Base-by-base conservation (phyloP, 2,329 filamentous ascomycete genomes). In the Cladobotryum protrusum region DNA sequence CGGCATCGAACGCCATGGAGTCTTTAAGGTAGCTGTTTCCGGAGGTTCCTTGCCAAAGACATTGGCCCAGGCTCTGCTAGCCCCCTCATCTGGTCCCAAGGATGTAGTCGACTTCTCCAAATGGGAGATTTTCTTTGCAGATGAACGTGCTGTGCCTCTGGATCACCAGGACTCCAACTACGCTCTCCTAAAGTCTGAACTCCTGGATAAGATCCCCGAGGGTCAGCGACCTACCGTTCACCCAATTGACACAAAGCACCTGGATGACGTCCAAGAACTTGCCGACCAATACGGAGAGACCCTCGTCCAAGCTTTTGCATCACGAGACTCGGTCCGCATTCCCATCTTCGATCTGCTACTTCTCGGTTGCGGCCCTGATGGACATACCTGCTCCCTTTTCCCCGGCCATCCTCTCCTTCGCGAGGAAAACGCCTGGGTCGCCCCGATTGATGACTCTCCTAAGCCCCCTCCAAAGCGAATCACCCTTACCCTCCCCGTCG, bases 71-170 rank as follows among this genome's bases (percentile, higher is more conserved):
- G 90, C 90, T 9, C 82, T 97, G 11, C 81, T 97, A 20, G 64
- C 81, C 59, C 72, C 63, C 57, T 71, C 71, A 29, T 63, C 68
- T 18, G 73, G 70, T 9, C 64, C 71, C 39, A 66, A 84, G 50
- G 87, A 90, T 64, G 77, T 73, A 4, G 71, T 91, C 58, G 76
- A 86, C 61, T 96, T 95, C 71, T 75, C 78, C 66, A 89, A 88
- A 69, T 99, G 93, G 93, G 88, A 97, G 63, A 89, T 99, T 64
- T 99, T 97, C 78, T 97, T 96, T 70, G 92, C 92, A 64, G 93
- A 99, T 67, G 93, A 99, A 77, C 88, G 93, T 63, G 89, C 89
- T 60, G 93, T 97, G 47, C 87, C 93, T 18, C 84, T 96, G 59
- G 85, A 93, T 68, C 86, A 97, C 72, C 79, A 82, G 57, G 92